These are phyloP conservation scores for Russula griseocarnosa DNA, from an alignment of 768 basidiomycete genomes.

Conservation along the genomic window DNA sequence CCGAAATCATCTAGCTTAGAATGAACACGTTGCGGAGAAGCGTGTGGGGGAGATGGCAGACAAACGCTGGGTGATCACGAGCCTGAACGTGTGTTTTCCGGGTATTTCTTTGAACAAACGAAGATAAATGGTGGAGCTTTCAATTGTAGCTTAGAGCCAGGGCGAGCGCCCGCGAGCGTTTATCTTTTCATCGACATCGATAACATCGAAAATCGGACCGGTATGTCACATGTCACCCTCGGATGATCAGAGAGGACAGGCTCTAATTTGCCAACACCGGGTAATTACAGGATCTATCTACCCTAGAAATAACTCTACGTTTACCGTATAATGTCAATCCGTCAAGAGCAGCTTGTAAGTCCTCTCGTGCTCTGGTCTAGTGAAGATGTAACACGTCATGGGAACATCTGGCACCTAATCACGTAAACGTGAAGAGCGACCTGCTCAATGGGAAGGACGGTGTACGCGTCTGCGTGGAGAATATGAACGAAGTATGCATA, in stretches of 20 bases:
- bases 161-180: too few relatives aligned
- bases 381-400: slow-evolving; percentile 6
- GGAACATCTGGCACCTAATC: slow-evolving; percentile 5
- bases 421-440: neutral
- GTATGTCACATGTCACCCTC: neutral
- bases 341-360: neutral
- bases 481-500: neutral
- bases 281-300: slow-evolving; percentile 1
- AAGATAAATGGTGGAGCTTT: neutral
- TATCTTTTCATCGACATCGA: neutral
- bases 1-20: slow-evolving; percentile 5
- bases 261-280: neutral
- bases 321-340: neutral
- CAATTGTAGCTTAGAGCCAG: slow-evolving; percentile 3
- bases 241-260: neutral
- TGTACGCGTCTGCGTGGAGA: slow-evolving; percentile 9
- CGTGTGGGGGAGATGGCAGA: neutral
- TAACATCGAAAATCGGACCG: too few relatives aligned
- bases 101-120: neutral
- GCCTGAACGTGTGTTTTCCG: neutral
- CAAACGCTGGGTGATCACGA: neutral
- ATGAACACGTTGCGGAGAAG: neutral
- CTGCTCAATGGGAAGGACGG: neutral
- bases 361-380: slow-evolving; percentile 6
- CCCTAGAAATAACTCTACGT: slow-evolving; percentile 13